Evolutionary conservation across 352 stramenopile species (phyloP).

Genomic region (Phytophthora pseudosyringae): DNA sequence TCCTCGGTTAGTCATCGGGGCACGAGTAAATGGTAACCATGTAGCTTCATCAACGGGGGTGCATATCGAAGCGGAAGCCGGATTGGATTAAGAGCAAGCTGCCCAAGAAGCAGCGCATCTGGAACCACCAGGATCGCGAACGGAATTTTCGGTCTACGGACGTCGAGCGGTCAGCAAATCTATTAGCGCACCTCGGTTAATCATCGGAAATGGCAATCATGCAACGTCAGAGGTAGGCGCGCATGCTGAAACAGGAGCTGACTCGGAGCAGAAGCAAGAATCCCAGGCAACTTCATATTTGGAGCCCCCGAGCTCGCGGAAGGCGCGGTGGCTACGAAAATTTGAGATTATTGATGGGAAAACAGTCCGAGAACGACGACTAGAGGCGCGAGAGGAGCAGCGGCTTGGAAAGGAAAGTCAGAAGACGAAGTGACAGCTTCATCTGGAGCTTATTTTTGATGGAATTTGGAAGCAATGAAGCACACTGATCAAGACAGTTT

Average conservation of each 20-base stretch:
- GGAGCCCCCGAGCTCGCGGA: background rate
- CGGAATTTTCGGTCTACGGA: background rate
- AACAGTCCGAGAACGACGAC: conserved; percentile 17
- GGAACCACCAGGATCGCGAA: too few relatives aligned
- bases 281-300: background rate
- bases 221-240: background rate
- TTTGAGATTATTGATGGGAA: conserved; percentile 32
- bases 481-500: too few relatives aligned
- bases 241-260: background rate
- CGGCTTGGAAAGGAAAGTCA: conserved; percentile 9
- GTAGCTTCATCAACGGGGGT: too few relatives aligned
- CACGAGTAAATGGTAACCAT: too few relatives aligned
- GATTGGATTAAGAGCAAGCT: too few relatives aligned
- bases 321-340: conserved; percentile 16
- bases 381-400: conserved; percentile 14
- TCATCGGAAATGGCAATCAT: background rate
- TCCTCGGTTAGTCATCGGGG: too few relatives aligned
- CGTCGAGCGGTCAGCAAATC: background rate
- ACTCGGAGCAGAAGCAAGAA: background rate
- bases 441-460: background rate
- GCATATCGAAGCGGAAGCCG: too few relatives aligned
- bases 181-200: background rate
- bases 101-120: background rate
- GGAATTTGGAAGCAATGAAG: too few relatives aligned
- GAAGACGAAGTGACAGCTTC: background rate